Evolutionary conservation across 768 basidiomycete species (phyloP).

Genomic region (Mycena indigotica): DNA sequence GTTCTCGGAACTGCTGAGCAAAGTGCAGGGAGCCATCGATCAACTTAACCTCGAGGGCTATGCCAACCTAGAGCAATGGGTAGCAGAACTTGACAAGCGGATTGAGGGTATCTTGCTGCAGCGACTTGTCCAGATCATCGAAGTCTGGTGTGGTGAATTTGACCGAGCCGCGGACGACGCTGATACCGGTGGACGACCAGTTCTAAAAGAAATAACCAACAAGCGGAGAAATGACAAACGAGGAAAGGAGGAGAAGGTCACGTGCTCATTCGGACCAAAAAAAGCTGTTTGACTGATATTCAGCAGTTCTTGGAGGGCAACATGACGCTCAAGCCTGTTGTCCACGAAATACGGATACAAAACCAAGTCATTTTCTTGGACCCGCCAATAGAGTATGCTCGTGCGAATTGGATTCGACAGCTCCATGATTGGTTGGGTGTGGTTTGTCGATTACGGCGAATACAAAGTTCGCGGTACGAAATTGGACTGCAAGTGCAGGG

Average conservation of each 20-base stretch:
- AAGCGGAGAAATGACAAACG: constrained; percentile 75
- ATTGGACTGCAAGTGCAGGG: constrained; percentile 92
- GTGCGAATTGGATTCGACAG: constrained; percentile 86
- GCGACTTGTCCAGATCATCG: constrained; percentile 75
- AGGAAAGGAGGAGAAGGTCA: constrained; percentile 79
- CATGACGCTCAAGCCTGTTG: constrained; percentile 80
- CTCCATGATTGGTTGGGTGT: constrained; percentile 90
- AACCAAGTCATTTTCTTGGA: constrained; percentile 99
- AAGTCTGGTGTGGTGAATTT: constrained; percentile 89
- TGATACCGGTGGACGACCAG: constrained; percentile 54
- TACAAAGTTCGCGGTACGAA: constrained; percentile 96
- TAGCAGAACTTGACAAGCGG: constrained; percentile 76
- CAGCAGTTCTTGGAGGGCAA: constrained; percentile 68
- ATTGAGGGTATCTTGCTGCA: constrained; percentile 82
- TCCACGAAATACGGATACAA: constrained; percentile 96
- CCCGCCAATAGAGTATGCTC: constrained; percentile 94
- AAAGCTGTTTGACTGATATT: constrained; percentile 6
- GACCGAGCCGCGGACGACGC: constrained; percentile 67
- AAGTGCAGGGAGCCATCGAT: constrained; percentile 92
- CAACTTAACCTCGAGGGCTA: constrained; percentile 95
- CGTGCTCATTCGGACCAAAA: too few species aligned
- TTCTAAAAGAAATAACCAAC: constrained; percentile 55
- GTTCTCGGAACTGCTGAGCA: constrained; percentile 75
- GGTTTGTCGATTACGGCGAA: constrained; percentile 81
- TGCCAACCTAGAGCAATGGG: constrained; percentile 91